Percentiles rank a stretch among this genome's conserved stretches.
These are phyloP conservation scores for Fusarium virguliforme DNA, from an alignment of 2,329 filamentous ascomycete genomes.

Conservation along the genomic window DNA sequence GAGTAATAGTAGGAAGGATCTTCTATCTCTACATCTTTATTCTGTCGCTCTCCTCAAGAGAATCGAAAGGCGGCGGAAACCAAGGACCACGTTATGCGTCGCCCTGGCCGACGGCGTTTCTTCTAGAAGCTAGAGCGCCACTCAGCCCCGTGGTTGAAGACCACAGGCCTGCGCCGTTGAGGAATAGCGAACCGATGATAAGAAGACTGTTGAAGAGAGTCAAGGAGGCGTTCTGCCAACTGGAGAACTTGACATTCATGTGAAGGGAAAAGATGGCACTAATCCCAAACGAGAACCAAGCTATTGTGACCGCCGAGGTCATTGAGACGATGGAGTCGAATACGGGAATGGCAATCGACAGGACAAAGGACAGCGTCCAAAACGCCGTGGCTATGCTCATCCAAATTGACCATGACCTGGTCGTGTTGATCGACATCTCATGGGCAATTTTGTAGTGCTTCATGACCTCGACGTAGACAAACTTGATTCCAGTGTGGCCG, in stretches of 20 bases:
- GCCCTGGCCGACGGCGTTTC: too few relatives aligned
- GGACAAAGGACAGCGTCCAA: too few relatives aligned
- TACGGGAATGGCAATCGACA: too few relatives aligned
- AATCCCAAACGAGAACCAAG: neutral
- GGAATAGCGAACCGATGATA: neutral
- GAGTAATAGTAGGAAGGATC: too few relatives aligned
- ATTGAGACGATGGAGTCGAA: too few relatives aligned
- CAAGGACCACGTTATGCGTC: too few relatives aligned
- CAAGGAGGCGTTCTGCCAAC: neutral
- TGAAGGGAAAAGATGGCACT: neutral
- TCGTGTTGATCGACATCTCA: neutral
- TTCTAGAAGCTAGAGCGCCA: too few relatives aligned
- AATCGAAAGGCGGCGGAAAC: too few relatives aligned
- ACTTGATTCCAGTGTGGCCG: slow-evolving; percentile 48
- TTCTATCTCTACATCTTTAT: too few relatives aligned
- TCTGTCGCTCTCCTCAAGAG: too few relatives aligned
- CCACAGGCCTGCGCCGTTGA: neutral
- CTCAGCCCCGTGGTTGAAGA: neutral
- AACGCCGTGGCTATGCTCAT: neutral
- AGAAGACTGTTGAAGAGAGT: neutral
- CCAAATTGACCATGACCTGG: neutral
- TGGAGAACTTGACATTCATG: neutral
- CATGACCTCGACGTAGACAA: slow-evolving; percentile 49
- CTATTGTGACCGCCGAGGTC: too few relatives aligned
- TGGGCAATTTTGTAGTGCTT: slow-evolving; percentile 19